These are phyloP conservation scores for Penicillium sp. DNA, from an alignment of 2,329 filamentous ascomycete genomes.

Conservation along the genomic window DNA sequence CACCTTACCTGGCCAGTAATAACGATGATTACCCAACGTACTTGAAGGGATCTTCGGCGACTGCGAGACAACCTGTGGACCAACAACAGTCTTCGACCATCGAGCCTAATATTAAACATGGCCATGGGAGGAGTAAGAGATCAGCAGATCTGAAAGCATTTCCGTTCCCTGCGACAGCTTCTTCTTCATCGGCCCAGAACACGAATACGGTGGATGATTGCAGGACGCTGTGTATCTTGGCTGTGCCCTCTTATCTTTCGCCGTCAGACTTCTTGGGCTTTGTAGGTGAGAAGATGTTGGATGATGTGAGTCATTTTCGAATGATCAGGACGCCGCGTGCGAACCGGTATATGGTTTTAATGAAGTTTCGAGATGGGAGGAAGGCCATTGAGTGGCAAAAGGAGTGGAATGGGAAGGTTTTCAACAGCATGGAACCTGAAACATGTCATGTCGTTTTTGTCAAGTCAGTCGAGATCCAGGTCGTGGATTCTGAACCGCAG, in stretches of 20 bases:
- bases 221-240: constrained; percentile 87
- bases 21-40: constrained; percentile 48
- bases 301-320: constrained; percentile 86
- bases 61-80: constrained; percentile 29
- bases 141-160: constrained; percentile 11
- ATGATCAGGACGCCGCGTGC: constrained; percentile 87
- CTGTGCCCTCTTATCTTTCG: constrained; percentile 91
- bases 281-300: constrained; percentile 81
- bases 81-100: constrained; percentile 9
- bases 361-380: constrained; percentile 81
- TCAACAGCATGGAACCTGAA: constrained; percentile 92
- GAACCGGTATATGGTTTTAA: constrained; percentile 91
- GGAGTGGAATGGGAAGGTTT: constrained; percentile 89
- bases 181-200: constrained; percentile 11
- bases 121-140: neutral
- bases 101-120: neutral
- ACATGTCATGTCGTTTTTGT: constrained; percentile 95
- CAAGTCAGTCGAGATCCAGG: constrained; percentile 83
- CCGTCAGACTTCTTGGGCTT: constrained; percentile 89
- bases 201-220: constrained; percentile 66
- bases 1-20: constrained; percentile 53
- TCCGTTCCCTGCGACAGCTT: constrained; percentile 16
- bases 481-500: constrained; percentile 48
- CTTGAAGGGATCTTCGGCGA: constrained; percentile 39
- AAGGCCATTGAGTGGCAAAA: constrained; percentile 77